Conservation (phyloP, 2,329 filamentous ascomycete genomes). For the Fusarium setosum region DNA sequence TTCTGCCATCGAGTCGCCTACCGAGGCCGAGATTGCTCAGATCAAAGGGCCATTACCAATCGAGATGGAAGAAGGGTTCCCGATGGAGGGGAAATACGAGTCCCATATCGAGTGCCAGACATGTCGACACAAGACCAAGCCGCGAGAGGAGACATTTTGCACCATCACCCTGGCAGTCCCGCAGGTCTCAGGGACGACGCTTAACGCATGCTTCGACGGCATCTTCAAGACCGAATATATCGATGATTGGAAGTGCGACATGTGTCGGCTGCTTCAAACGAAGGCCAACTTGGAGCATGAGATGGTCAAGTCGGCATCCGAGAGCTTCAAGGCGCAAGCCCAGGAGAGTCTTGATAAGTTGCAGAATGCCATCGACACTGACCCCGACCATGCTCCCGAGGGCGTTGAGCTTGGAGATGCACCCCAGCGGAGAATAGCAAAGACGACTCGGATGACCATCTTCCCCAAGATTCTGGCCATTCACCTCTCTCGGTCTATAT, state of each 20-base stretch:
- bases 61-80: slow-evolving; percentile 79
- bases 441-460: slow-evolving; percentile 85
- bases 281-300: slow-evolving; percentile 72
- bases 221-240: slow-evolving; percentile 96
- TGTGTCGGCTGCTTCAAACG: slow-evolving; percentile 87
- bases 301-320: slow-evolving; percentile 64
- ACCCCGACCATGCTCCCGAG: slow-evolving; percentile 82
- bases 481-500: slow-evolving; percentile 94
- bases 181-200: slow-evolving; percentile 80
- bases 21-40: slow-evolving; percentile 33
- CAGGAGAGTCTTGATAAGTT: slow-evolving; percentile 73
- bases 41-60: slow-evolving; percentile 41
- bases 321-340: slow-evolving; percentile 62
- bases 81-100: slow-evolving; percentile 90
- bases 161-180: slow-evolving; percentile 93
- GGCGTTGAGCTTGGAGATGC: slow-evolving; percentile 83
- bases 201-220: slow-evolving; percentile 91
- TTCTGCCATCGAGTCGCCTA: slow-evolving; percentile 39
- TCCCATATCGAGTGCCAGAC: slow-evolving; percentile 95
- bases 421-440: slow-evolving; percentile 85
- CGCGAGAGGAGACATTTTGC: slow-evolving; percentile 86
- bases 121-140: slow-evolving; percentile 89
- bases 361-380: slow-evolving; percentile 75
- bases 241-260: slow-evolving; percentile 96
- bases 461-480: slow-evolving; percentile 94